Evolutionary conservation across 2,329 filamentous ascomycete genomes (phyloP), one percentile per base, ranked within the genome.

Genomic region (Torrubiella hemipterigena): DNA sequence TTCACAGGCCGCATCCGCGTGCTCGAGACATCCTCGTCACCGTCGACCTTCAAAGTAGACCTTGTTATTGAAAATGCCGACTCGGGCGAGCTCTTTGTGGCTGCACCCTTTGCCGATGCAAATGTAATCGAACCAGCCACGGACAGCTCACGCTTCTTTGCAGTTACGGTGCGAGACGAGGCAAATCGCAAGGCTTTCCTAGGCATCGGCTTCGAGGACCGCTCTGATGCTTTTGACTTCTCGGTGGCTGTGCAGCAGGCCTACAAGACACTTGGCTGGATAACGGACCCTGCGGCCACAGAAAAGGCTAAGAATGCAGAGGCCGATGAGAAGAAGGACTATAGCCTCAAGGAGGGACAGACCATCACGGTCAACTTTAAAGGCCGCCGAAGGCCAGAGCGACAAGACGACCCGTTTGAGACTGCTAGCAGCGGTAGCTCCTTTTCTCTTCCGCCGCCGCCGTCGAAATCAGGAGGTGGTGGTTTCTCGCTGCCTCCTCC

Each of bases 331-430:
- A 38, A 39, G 2, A 73, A 70, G 42, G 85, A 93, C 48, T 86
- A 85, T 49, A 87, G 81, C 46, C 54, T 94, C 40, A 93, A 93
- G 54, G 84, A 87, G 37, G 85, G 85, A 9, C 80, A 94, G 65
- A 93, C 81, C 13, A 93, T 93, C 44, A 84, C 78, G 16, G 77
- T 93, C 41, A 83, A 81, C 50, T 67, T 91, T 5, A 73, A 22
- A 63, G 51, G 45, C 50, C 48, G 34, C 56, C 49, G 42, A 49
- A 56, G 29, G 33, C 38, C 29, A 27, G 26, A 32, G 32, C 22
- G 31, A 39, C 4, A 38, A 34, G 15, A 30, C 30, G 30, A 25
- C 4, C 27, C 27, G 25, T 42, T 35, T 25, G 38, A 42, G 33
- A 39, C 38, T 41, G 56, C 45, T 29, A 51, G 52, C 37, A 11